Evolutionary conservation across 352 stramenopile species (phyloP), one percentile per base, ranked within the genome.

Genomic region (Poterioochromonas sp.): DNA sequence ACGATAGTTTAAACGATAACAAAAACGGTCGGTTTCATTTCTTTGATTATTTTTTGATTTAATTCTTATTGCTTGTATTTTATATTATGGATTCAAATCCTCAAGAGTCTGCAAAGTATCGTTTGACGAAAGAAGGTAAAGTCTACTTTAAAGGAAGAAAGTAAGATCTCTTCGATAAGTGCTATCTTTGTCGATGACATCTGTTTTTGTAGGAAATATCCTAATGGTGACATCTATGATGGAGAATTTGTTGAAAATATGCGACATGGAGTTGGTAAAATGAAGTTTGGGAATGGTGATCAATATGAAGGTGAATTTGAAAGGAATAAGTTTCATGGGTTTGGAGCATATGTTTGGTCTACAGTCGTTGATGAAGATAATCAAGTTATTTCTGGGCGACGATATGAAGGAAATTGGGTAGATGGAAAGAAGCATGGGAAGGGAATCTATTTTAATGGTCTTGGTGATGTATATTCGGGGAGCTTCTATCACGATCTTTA

Each of bases 341-440:
- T 53, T 53, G 64, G 64, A 54, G 3, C 26, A 3, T 53, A 43
- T 53, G 40, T 53, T 43, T 73, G 60, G 60, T 41, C 49, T 73
- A 53, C 34, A 37, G 64, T 18, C 34, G 29, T 71, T 44, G 35
- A 49, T 43, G 62, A 71, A 12, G 8, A 71, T 8, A 29, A 29
- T 32, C 2, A 49, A n/a, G 5, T 40, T 35, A 47, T 29, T 26
- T 26, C 62, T 44, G 29, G 62, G 2, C 3, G 40, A 20, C 2
- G 18, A 34, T 73, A 73, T 54, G 64, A 73, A 73, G 64, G 64
- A 22, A 11, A 49, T 53, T 73, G 35, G 35, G 51, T 53, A 37
- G 26, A 53, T 53, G 64, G 64, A 34, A 73, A 73, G 39, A 73
- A 54, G 37, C 34, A 73, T 73, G 64, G 64, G 2, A 49, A 53